Percentiles rank a stretch among this genome's conserved stretches.
Conservation (phyloP, 345 rosid genomes). For the Anacardium occidentale region DNA sequence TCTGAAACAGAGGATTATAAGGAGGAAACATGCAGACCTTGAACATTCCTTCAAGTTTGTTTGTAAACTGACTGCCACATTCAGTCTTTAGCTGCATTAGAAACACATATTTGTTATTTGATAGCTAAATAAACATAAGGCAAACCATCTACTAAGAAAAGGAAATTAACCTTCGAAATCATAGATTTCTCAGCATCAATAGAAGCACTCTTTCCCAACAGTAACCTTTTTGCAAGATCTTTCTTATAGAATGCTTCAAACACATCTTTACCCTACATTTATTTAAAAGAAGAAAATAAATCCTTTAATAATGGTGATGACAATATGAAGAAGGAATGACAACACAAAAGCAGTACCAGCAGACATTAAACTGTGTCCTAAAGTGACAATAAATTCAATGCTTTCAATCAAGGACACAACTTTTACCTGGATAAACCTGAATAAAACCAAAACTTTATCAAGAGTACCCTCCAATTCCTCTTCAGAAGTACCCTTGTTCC, state of each 20-base stretch:
- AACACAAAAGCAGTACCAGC: not conserved
- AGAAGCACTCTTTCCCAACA: slow-evolving; percentile 96
- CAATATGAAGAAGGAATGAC: slow-evolving; percentile 13
- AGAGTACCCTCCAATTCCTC: slow-evolving; percentile 98
- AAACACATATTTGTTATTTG: slow-evolving; percentile 28
- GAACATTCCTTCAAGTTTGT: slow-evolving; percentile 99
- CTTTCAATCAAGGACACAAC: slow-evolving; percentile 16
- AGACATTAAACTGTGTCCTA: slow-evolving; percentile 1
- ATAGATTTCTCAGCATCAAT: slow-evolving; percentile 99
- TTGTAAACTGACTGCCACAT: slow-evolving; percentile 98
- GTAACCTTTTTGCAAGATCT: slow-evolving; percentile 94
- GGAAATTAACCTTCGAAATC: slow-evolving; percentile 77
- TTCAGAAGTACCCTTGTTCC: slow-evolving; percentile 98
- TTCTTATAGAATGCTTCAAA: slow-evolving; percentile 98
- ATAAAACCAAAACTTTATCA: slow-evolving; percentile 93
- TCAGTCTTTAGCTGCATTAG: slow-evolving; percentile 87
- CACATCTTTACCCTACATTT: slow-evolving; percentile 86
- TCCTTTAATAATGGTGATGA: slow-evolving; percentile 21
- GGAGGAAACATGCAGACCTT: slow-evolving; percentile 52
- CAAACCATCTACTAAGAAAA: not conserved
- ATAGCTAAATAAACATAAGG: not conserved
- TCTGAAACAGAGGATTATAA: slow-evolving; percentile 11
- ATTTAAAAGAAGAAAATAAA: slow-evolving; percentile 3
- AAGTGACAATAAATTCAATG: slow-evolving; percentile 2
- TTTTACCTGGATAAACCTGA: slow-evolving; percentile 94